Base-by-base conservation (phyloP, 2,329 filamentous ascomycete species). In the Pseudohalonectria lignicola region DNA sequence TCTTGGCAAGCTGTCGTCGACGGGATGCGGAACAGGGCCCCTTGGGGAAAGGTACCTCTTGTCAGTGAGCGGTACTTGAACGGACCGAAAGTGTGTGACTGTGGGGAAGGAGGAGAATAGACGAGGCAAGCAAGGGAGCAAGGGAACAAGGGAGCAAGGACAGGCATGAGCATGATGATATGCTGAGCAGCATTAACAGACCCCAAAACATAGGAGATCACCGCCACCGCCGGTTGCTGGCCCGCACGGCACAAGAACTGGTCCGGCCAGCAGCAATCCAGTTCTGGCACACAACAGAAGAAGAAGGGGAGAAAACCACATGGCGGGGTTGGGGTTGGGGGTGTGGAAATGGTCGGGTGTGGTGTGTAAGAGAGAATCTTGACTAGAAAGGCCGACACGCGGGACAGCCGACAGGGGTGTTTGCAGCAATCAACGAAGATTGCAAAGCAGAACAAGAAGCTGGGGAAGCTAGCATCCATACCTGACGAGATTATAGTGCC, bases 281-380 rank as follows among this genome's bases (percentile, higher is more conserved):
- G 32, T 23, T 8, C 10, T n/a, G n/a, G n/a, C n/a, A n/a, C n/a
- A n/a, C n/a, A n/a, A n/a, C n/a, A 26, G 23, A 26, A 26, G 23
- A 26, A 26, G 12, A 26, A 7, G 23, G 12, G 8, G 12, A 26
- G 23, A 26, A 26, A 26, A 50, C 51, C 52, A 55, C 51, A 57
- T 56, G 54, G 59, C 56, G 54, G 58, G 59, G 56, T 56, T 51
- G 50, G 51, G 54, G 53, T 44, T n/a, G n/a, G n/a, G n/a, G n/a
- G n/a, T n/a, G n/a, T n/a, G n/a, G n/a, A 47, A 43, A 45, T 13
- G n/a, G 17, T 12, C 25, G 5, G 20, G 18, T 48, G 45, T 45
- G 49, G 42, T 49, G 42, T 47, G 50, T 51, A 47, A 49, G 50
- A 46, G 46, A 45, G 49, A 48, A 49, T 56, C 20, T 6, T 17